These are phyloP conservation scores for Naganishia vaughanmartiniae DNA, from an alignment of 768 basidiomycete species.

Conservation along the genomic window DNA sequence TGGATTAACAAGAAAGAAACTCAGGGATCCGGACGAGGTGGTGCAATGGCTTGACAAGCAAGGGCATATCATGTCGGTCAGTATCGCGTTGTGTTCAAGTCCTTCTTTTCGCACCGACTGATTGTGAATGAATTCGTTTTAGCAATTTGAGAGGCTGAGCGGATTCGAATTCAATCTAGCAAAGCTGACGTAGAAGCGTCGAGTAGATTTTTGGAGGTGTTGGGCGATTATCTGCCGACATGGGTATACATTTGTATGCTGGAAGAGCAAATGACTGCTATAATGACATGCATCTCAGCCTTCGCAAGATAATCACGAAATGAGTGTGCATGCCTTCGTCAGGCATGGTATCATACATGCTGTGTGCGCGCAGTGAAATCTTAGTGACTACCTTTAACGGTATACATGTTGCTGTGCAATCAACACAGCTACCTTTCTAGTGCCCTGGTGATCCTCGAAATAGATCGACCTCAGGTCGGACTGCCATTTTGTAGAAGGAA, in stretches of 20 bases:
- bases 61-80: slow-evolving; percentile 40
- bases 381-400: too few relatives aligned
- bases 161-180: slow-evolving; percentile 17
- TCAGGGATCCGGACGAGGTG: slow-evolving; percentile 43
- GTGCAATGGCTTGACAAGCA: slow-evolving; percentile 45
- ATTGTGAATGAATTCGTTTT: background rate
- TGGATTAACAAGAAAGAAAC: slow-evolving; percentile 27
- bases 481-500: too few relatives aligned
- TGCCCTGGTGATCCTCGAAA: too few relatives aligned
- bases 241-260: too few relatives aligned
- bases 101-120: background rate
- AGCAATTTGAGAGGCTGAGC: slow-evolving; percentile 22
- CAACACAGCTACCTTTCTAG: too few relatives aligned
- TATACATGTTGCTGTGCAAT: too few relatives aligned
- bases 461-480: too few relatives aligned
- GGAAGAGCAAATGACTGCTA: background rate
- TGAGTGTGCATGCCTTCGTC: too few relatives aligned
- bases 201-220: background rate
- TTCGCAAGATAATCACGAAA: background rate
- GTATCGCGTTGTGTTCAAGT: background rate
- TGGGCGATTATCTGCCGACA: too few relatives aligned
- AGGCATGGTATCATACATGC: too few relatives aligned
- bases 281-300: background rate
- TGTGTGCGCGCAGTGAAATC: too few relatives aligned
- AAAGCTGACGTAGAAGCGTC: slow-evolving; percentile 11